phyloP scores from a whole-genome alignment of 768 basidiomycete species.

The Strobilomyces confusus region DNA sequence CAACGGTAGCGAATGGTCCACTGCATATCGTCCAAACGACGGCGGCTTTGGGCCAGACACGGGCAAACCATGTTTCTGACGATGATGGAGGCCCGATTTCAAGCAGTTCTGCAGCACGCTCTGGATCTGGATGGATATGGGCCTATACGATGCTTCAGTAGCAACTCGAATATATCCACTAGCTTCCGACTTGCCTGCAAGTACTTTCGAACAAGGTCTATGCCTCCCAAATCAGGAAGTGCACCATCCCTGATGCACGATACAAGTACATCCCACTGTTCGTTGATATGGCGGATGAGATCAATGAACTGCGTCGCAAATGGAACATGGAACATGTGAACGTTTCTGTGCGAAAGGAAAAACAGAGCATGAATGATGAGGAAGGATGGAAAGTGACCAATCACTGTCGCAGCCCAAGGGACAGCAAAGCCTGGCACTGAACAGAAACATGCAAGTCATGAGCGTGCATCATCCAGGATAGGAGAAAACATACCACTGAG shows the following conservation, averaged over 20 bases:
- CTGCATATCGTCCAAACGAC: slow-evolving; percentile 4
- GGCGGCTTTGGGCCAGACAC: slow-evolving; percentile 14
- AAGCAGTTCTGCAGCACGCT: slow-evolving; percentile 18
- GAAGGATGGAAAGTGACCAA: slow-evolving; percentile 14
- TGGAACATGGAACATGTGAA: background rate
- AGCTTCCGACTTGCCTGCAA: slow-evolving; percentile 7
- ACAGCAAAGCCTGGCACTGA: slow-evolving; percentile 11
- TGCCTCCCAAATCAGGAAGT: slow-evolving; percentile 13
- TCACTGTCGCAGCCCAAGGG: slow-evolving; percentile 15
- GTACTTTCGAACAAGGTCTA: slow-evolving; percentile 6
- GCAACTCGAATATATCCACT: background rate
- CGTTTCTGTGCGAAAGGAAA: slow-evolving; percentile 5
- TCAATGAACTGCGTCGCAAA: slow-evolving; percentile 10
- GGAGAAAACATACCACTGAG: background rate
- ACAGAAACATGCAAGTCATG: background rate
- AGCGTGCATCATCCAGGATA: background rate
- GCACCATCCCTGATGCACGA: slow-evolving; percentile 12
- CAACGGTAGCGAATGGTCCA: slow-evolving; percentile 5
- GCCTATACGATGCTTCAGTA: slow-evolving; percentile 2
- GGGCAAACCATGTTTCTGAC: slow-evolving; percentile 13
- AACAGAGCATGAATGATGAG: slow-evolving; percentile 21
- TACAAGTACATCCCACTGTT: slow-evolving; percentile 17
- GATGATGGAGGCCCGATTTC: slow-evolving; percentile 12
- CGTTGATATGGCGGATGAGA: slow-evolving; percentile 12
- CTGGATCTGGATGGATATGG: slow-evolving; percentile 9